Evolutionary conservation across 257 asterid species (phyloP).

Genomic region (Coffea eugenioides): DNA sequence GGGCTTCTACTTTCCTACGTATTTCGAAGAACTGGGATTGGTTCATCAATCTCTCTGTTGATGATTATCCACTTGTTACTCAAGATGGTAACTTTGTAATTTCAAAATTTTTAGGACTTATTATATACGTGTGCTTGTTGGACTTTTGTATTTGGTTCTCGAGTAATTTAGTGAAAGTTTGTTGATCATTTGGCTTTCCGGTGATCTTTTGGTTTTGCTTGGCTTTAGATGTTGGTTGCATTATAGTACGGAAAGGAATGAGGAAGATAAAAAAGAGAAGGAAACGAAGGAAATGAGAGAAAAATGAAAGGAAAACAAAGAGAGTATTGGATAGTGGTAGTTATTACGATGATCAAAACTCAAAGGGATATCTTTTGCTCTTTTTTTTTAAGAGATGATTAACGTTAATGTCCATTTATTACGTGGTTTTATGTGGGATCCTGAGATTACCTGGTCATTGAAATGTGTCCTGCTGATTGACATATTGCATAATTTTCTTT

Average conservation of each 20-base stretch:
- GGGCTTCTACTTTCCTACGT: constrained; percentile 69
- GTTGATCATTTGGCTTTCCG: constrained; percentile 1
- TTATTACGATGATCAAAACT: no score
- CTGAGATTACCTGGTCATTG: neutral
- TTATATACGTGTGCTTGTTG: neutral
- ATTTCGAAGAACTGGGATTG: constrained; percentile 76
- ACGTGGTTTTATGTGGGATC: neutral
- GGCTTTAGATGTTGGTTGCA: neutral
- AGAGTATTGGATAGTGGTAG: no score
- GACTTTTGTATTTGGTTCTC: neutral
- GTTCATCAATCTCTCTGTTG: constrained; percentile 72
- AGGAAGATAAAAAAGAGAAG: neutral
- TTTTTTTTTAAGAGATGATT: no score
- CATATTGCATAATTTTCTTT: neutral
- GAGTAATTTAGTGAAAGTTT: neutral
- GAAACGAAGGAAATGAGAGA: neutral
- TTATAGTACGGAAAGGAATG: neutral
- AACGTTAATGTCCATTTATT: neutral
- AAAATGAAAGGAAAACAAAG: no score
- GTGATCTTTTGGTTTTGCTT: neutral
- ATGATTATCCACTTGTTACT: constrained; percentile 79
- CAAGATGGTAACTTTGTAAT: constrained; percentile 70
- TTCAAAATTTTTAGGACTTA: no score
- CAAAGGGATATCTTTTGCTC: no score
- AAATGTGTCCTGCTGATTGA: neutral